phyloP scores from a whole-genome alignment of 2,329 filamentous ascomycete species.

The Colletotrichum sp. region DNA sequence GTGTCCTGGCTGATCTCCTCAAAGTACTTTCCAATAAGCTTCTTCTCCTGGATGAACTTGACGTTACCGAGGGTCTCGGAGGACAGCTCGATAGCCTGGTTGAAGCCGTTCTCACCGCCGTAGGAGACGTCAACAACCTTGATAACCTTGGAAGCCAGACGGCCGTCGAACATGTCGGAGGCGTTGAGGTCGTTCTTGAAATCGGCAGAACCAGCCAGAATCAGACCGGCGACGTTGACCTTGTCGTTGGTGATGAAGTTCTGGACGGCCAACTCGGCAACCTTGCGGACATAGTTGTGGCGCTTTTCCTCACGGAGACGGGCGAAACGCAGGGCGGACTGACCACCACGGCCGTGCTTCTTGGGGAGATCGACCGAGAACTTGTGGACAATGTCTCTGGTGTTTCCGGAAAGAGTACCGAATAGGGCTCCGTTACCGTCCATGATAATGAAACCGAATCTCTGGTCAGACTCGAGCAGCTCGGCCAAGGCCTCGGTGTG shows the following conservation, averaged over 20 bases:
- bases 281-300: slow-evolving; percentile 99
- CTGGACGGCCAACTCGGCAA: slow-evolving; percentile 95
- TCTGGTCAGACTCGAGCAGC: slow-evolving; percentile 97
- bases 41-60: slow-evolving; percentile 99
- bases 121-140: slow-evolving; percentile 99
- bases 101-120: slow-evolving; percentile 99
- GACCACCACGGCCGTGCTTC: slow-evolving; percentile 99
- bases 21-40: slow-evolving; percentile 98
- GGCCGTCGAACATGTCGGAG: slow-evolving; percentile 95
- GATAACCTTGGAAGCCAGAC: slow-evolving; percentile 93
- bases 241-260: slow-evolving; percentile 99
- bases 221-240: slow-evolving; percentile 94
- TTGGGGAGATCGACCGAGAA: slow-evolving; percentile 98
- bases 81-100: slow-evolving; percentile 96
- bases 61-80: slow-evolving; percentile 97
- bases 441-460: slow-evolving; percentile 99
- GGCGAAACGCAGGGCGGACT: slow-evolving; percentile 98
- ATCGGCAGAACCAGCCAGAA: slow-evolving; percentile 95
- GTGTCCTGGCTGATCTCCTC: slow-evolving; percentile 99
- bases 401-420: slow-evolving; percentile 96
- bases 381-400: slow-evolving; percentile 95
- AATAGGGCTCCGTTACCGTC: slow-evolving; percentile 98
- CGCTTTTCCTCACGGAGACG: slow-evolving; percentile 99
- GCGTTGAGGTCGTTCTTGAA: slow-evolving; percentile 99
- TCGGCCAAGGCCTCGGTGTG: slow-evolving; percentile 97